Percentiles rank a stretch among this genome's conserved stretches.
Evolutionary conservation across 768 basidiomycete species (phyloP).

Genomic region (Galerina sulciceps): DNA sequence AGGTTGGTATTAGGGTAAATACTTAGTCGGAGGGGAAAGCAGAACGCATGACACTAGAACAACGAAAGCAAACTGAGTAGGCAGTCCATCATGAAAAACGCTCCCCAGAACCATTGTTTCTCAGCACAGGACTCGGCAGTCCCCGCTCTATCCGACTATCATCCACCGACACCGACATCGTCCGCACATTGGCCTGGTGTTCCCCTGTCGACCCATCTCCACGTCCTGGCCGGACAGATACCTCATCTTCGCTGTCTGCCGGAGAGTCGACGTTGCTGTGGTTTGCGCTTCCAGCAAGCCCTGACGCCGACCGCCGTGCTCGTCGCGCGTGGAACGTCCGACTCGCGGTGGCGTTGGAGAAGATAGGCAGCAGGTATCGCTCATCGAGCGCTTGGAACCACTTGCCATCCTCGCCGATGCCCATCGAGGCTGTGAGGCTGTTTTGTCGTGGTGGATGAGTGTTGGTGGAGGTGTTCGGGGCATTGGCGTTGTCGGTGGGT

Average conservation of each 20-base stretch:
- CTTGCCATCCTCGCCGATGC: slow-evolving; percentile 72
- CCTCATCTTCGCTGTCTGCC: slow-evolving; percentile 45
- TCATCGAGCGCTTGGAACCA: slow-evolving; percentile 98
- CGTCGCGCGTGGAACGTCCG: slow-evolving; percentile 83
- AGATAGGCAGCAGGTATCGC: slow-evolving; percentile 89
- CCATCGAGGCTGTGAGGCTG: slow-evolving; percentile 18
- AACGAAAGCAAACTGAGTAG: background rate
- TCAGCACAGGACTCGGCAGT: slow-evolving; percentile 64
- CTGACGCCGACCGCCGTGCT: slow-evolving; percentile 53
- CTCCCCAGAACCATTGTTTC: slow-evolving; percentile 29
- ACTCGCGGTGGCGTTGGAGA: slow-evolving; percentile 90
- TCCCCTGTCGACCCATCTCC: slow-evolving; percentile 37
- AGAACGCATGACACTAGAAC: background rate
- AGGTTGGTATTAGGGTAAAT: background rate
- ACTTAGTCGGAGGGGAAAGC: too few relatives aligned
- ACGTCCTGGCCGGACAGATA: slow-evolving; percentile 42
- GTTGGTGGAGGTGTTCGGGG: background rate
- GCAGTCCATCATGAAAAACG: slow-evolving; percentile 6
- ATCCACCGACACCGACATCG: slow-evolving; percentile 18
- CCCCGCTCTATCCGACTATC: slow-evolving; percentile 65
- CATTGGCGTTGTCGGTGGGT: slow-evolving; percentile 25
- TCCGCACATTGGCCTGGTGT: background rate
- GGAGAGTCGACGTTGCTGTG: slow-evolving; percentile 39
- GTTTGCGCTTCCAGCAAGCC: slow-evolving; percentile 20
- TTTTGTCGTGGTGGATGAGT: slow-evolving; percentile 28